Conservation (phyloP, 1,284 basidiomycete species). For the Kwoniella shivajii region DNA sequence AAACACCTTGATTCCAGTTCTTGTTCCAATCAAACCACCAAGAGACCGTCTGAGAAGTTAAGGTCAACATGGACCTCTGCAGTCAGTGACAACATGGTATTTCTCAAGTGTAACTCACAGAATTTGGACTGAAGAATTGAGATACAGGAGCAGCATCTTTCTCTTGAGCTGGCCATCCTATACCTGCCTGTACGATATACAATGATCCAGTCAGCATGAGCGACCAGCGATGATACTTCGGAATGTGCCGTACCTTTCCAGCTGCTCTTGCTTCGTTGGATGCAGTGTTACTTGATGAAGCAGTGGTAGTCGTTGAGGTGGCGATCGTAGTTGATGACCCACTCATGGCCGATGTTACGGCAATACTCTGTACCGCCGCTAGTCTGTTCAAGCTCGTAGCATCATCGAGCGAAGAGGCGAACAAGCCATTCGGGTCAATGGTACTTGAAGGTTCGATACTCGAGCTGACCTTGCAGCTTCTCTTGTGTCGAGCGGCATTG, state of each 20-base stretch:
- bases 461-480: not conserved
- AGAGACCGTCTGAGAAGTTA: slow-evolving; percentile 19
- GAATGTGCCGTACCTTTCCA: not conserved
- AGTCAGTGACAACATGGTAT: no score
- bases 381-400: no score
- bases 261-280: not conserved
- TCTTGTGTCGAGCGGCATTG: not conserved
- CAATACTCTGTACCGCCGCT: no score
- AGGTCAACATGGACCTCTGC: no score
- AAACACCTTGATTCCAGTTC: slow-evolving; percentile 27
- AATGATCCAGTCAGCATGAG: not conserved
- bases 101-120: slow-evolving; percentile 22
- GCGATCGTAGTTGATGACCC: not conserved
- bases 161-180: slow-evolving; percentile 33
- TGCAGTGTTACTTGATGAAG: not conserved
- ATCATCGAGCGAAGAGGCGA: no score
- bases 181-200: slow-evolving; percentile 20
- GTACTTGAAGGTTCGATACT: no score
- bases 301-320: not conserved
- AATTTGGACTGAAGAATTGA: slow-evolving; percentile 27
- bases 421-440: no score
- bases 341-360: not conserved
- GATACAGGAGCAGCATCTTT: slow-evolving; percentile 21
- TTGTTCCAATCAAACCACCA: slow-evolving; percentile 42
- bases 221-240: not conserved